These are phyloP conservation scores for Ceratocystiopsis sp. DNA, from an alignment of 2,329 filamentous ascomycete genomes.

Conservation along the genomic window DNA sequence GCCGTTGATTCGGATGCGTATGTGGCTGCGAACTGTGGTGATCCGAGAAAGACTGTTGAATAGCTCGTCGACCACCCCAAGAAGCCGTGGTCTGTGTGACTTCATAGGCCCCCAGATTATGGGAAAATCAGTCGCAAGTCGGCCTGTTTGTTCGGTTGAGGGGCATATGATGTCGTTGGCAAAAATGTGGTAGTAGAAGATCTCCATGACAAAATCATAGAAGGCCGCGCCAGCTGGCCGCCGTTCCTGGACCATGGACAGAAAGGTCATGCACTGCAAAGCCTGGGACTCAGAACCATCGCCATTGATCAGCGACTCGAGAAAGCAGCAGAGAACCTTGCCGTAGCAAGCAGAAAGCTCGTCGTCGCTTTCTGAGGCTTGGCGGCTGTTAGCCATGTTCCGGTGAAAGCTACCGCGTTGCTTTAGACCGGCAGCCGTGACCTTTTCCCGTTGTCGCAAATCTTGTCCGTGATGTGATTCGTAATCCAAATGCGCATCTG, in stretches of 20 bases:
- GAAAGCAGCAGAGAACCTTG: slow-evolving; percentile 44
- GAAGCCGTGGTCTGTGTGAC: slow-evolving; percentile 37
- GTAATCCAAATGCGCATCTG: slow-evolving; percentile 57
- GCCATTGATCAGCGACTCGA: slow-evolving; percentile 40
- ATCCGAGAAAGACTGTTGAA: slow-evolving; percentile 67
- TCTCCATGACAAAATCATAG: slow-evolving; percentile 47
- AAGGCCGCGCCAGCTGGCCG: slow-evolving; percentile 51
- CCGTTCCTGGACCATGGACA: slow-evolving; percentile 46
- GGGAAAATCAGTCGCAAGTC: slow-evolving; percentile 20
- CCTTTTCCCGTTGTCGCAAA: slow-evolving; percentile 29
- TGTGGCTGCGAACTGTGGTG: slow-evolving; percentile 56
- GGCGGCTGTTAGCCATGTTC: slow-evolving; percentile 29
- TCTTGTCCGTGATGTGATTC: slow-evolving; percentile 38
- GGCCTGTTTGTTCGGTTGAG: slow-evolving; percentile 19
- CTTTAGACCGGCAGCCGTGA: slow-evolving; percentile 28
- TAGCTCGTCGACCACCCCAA: slow-evolving; percentile 70
- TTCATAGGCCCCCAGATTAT: slow-evolving; percentile 23
- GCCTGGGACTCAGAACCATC: slow-evolving; percentile 51
- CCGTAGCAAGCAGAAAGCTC: slow-evolving; percentile 39
- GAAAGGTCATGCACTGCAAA: slow-evolving; percentile 62
- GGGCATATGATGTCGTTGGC: slow-evolving; percentile 44
- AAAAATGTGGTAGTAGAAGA: slow-evolving; percentile 69
- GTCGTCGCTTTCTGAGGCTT: slow-evolving; percentile 16
- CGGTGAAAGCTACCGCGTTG: slow-evolving; percentile 38
- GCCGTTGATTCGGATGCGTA: slow-evolving; percentile 48